These are phyloP conservation scores for Pythium coloratum DNA, from an alignment of 352 stramenopile species.

Conservation along the genomic window DNA sequence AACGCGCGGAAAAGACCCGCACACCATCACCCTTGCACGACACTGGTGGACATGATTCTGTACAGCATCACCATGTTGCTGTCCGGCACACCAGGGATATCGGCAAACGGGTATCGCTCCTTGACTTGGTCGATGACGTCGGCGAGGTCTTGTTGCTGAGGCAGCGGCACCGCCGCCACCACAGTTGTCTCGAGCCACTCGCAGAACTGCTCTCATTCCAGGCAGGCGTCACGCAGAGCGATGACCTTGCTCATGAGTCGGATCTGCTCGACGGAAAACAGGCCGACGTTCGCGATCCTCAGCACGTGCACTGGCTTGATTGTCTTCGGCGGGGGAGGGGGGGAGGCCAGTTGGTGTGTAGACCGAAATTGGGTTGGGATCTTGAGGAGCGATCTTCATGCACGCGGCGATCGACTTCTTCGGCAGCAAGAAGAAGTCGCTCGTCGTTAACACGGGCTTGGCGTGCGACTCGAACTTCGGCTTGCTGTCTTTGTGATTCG, in stretches of 20 bases:
- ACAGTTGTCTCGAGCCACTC: background rate
- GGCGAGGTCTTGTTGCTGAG: background rate
- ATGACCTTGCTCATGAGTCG: background rate
- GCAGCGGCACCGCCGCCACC: background rate
- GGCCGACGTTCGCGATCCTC: background rate
- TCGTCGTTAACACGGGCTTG: background rate
- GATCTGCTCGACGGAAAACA: background rate
- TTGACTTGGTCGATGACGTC: background rate
- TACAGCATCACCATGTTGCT: background rate
- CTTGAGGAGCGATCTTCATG: background rate
- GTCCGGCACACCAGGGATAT: background rate
- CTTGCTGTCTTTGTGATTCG: background rate
- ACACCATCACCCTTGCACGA: background rate
- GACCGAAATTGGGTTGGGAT: background rate
- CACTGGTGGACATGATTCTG: background rate
- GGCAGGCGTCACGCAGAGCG: background rate
- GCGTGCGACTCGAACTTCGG: background rate
- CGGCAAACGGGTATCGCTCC: background rate
- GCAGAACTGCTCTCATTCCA: background rate
- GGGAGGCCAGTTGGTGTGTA: background rate
- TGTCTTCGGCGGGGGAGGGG: background rate
- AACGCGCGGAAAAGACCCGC: background rate
- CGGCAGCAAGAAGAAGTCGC: background rate
- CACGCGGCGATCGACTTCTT: background rate
- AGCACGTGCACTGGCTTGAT: background rate